These are phyloP conservation scores for Suhomyces faveliae DNA, from an alignment of 805 yeast genomes.

Conservation along the genomic window DNA sequence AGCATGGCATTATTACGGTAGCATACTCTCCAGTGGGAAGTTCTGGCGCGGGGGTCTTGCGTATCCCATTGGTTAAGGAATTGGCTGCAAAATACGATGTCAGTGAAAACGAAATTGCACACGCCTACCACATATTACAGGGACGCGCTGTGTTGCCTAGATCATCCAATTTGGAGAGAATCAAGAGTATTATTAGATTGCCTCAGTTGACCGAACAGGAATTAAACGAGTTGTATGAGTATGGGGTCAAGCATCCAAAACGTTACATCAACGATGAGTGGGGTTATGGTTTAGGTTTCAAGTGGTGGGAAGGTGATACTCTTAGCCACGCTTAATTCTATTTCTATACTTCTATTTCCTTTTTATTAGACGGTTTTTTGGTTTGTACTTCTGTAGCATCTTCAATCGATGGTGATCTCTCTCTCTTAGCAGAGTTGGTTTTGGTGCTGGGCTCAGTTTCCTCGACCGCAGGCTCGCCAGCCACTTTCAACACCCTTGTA, in stretches of 20 bases:
- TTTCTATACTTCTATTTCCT: background rate
- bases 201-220: conserved; percentile 41
- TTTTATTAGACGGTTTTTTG: background rate
- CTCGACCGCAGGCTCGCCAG: conserved; percentile 26
- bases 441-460: conserved; percentile 5
- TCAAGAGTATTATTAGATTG: conserved; percentile 37
- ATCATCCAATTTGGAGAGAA: conserved; percentile 66
- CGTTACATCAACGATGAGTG: conserved; percentile 34
- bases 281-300: conserved; percentile 38
- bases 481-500: conserved; percentile 36
- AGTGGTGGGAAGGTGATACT: conserved; percentile 37
- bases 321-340: background rate
- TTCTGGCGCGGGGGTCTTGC: conserved; percentile 61
- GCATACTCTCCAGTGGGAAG: conserved; percentile 69
- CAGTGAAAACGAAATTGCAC: conserved; percentile 54
- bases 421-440: conserved; percentile 1
- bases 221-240: conserved; percentile 27
- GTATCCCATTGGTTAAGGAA: conserved; percentile 47
- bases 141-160: conserved; percentile 68
- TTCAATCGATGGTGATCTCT: conserved; percentile 3
- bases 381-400: background rate
- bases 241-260: conserved; percentile 29
- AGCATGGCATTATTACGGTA: conserved; percentile 40
- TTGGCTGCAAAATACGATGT: conserved; percentile 58
- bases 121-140: conserved; percentile 59